A percentile compares a stretch with the other conserved stretches of the same genome.
These are phyloP conservation scores for Fistulinella cinereoalba DNA, from an alignment of 1,284 basidiomycete genomes.

Conservation along the genomic window DNA sequence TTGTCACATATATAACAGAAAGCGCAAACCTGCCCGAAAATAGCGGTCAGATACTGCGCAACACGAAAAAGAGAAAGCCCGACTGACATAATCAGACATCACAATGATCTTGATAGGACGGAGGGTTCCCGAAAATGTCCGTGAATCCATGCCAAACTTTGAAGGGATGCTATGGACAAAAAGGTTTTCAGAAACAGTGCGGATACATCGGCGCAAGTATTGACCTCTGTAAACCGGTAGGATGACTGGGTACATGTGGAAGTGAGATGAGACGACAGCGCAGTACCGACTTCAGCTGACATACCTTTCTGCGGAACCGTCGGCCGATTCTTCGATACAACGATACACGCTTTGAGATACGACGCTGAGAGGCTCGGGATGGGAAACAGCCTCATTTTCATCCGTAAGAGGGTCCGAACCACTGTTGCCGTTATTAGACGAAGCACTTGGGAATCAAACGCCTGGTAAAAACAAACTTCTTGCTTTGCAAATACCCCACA, in stretches of 20 bases:
- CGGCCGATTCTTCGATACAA: constrained; percentile 12
- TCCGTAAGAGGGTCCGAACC: background rate
- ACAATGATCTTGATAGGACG: constrained; percentile 62
- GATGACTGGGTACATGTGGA: constrained; percentile 2
- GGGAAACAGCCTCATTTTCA: background rate
- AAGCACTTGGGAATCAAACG: background rate
- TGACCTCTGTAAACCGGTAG: constrained; percentile 18
- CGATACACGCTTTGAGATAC: constrained; percentile 26
- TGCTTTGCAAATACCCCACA: constrained; percentile 21
- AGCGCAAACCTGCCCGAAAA: constrained; percentile 54
- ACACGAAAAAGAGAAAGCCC: background rate
- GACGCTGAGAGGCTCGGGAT: constrained; percentile 18
- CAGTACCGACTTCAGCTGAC: constrained; percentile 1
- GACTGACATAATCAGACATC: constrained; percentile 66
- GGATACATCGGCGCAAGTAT: background rate
- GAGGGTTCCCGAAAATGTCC: constrained; percentile 13
- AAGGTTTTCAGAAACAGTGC: too few relatives aligned
- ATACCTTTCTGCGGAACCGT: constrained; percentile 6
- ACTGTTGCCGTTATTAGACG: constrained; percentile 5
- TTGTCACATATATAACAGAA: constrained; percentile 77
- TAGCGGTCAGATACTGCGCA: constrained; percentile 8
- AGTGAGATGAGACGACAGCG: background rate
- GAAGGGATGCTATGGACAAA: too few relatives aligned
- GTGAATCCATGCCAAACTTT: background rate
- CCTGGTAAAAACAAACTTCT: constrained; percentile 9